Evolutionary conservation across 345 rosid genomes (phyloP).

Genomic region (Camelina sativa): DNA sequence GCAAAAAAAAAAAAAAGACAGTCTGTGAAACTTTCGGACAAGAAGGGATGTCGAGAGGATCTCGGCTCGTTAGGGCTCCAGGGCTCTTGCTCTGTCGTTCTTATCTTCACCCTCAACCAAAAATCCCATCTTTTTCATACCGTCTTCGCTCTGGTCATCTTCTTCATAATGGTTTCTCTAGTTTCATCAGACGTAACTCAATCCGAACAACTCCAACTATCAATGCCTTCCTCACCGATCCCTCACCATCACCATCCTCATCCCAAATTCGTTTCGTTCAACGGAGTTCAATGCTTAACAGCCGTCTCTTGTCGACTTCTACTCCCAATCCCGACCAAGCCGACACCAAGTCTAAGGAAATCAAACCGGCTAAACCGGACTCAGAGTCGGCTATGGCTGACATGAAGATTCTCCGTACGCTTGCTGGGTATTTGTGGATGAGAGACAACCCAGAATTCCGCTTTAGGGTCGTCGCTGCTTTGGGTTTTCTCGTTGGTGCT

Average conservation of each 20-base stretch:
- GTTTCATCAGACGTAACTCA: constrained; percentile 38
- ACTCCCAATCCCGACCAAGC: constrained; percentile 45
- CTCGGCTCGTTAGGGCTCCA: constrained; percentile 40
- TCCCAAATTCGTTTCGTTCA: constrained; percentile 42
- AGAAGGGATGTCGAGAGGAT: constrained; percentile 44
- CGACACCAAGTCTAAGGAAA: constrained; percentile 33
- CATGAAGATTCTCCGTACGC: constrained; percentile 76
- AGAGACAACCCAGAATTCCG: constrained; percentile 85
- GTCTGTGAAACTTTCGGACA: constrained; percentile 22
- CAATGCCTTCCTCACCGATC: constrained; percentile 50
- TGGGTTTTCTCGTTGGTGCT: constrained; percentile 88
- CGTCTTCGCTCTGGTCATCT: constrained; percentile 38
- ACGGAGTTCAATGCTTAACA: constrained; percentile 48
- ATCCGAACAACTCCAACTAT: constrained; percentile 27
- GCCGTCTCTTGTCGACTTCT: constrained; percentile 58
- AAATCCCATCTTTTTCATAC: constrained; percentile 12
- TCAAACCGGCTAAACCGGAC: constrained; percentile 25
- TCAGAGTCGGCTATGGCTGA: constrained; percentile 54
- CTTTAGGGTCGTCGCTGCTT: constrained; percentile 73
- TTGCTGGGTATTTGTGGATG: constrained; percentile 88
- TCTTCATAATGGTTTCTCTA: constrained; percentile 39
- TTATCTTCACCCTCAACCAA: constrained; percentile 18
- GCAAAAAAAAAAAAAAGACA: neutral
- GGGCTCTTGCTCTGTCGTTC: constrained; percentile 28
- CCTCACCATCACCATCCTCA: constrained; percentile 29